phyloP scores from a whole-genome alignment of 768 basidiomycete species.

The Russula sp. region DNA sequence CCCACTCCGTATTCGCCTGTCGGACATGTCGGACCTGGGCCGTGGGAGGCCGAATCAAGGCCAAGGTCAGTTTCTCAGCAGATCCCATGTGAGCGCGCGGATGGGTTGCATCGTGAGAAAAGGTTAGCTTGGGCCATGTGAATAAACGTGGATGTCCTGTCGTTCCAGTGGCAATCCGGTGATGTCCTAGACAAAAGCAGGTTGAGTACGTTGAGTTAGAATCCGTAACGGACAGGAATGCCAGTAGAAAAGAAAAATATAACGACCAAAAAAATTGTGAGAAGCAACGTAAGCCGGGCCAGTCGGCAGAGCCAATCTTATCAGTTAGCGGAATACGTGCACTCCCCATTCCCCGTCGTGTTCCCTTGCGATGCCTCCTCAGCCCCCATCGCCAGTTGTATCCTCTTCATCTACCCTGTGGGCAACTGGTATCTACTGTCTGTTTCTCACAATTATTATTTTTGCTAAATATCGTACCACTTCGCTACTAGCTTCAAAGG shows the following conservation, averaged over 20 bases:
- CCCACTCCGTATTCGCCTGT: background rate
- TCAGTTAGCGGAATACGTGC: constrained; percentile 43
- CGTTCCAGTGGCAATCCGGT: background rate
- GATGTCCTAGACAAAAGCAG: background rate
- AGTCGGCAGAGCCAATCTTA: constrained; percentile 42
- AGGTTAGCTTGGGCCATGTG: background rate
- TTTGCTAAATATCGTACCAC: constrained; percentile 11
- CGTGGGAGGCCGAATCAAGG: background rate
- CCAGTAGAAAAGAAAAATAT: too few species aligned
- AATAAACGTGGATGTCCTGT: background rate
- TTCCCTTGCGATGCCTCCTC: constrained; percentile 31
- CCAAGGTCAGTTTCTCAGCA: background rate
- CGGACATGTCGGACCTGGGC: background rate
- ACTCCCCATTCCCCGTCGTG: background rate
- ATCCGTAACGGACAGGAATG: background rate
- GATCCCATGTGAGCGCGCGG: background rate
- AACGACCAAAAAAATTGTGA: too few species aligned
- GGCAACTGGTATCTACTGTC: constrained; percentile 58
- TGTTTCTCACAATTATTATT: constrained; percentile 6
- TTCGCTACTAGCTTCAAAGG: constrained; percentile 68
- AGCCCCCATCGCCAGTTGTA: constrained; percentile 25
- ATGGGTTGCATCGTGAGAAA: background rate
- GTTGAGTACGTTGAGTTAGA: background rate
- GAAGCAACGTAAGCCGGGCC: constrained; percentile 6
- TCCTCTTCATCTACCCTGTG: constrained; percentile 61